Evolutionary conservation across 768 basidiomycete genomes (phyloP).

Genomic region (Harrya chromipes): DNA sequence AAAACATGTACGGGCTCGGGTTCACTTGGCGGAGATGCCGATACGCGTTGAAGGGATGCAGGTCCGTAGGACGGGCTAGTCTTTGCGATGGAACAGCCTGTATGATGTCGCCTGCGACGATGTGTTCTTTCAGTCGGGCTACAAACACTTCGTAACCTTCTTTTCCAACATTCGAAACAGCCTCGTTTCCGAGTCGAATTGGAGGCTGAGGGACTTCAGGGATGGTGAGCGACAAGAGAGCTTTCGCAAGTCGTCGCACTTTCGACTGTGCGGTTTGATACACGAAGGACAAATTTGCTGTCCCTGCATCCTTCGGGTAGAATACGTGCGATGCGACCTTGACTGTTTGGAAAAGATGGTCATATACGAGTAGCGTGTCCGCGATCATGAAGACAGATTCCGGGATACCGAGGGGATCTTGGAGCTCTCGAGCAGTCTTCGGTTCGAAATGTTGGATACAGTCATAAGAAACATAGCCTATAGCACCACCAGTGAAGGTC

Average conservation of each 20-base stretch:
- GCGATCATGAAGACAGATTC: constrained; percentile 97
- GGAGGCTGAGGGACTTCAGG: constrained; percentile 69
- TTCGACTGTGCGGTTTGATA: constrained; percentile 86
- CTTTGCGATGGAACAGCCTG: constrained; percentile 98
- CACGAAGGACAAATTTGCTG: constrained; percentile 73
- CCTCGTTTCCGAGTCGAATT: constrained; percentile 59
- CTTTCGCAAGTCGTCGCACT: constrained; percentile 75
- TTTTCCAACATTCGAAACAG: constrained; percentile 89
- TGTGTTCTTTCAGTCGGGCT: constrained; percentile 88
- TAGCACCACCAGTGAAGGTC: constrained; percentile 95
- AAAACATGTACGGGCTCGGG: constrained; percentile 99
- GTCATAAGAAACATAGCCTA: constrained; percentile 97
- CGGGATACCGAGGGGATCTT: constrained; percentile 83
- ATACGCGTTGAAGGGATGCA: constrained; percentile 98
- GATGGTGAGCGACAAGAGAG: constrained; percentile 48
- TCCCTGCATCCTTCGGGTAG: constrained; percentile 64
- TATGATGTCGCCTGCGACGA: constrained; percentile 95
- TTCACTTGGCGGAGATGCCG: constrained; percentile 91
- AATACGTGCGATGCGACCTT: constrained; percentile 97
- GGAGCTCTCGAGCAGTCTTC: constrained; percentile 71
- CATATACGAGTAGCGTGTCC: constrained; percentile 93
- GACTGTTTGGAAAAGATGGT: constrained; percentile 92
- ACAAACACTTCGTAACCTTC: constrained; percentile 90
- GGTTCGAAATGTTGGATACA: constrained; percentile 97
- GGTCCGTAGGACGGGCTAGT: constrained; percentile 73